Conservation (phyloP, 1,284 basidiomycete genomes). For the Ganoderma leucocontextum region DNA sequence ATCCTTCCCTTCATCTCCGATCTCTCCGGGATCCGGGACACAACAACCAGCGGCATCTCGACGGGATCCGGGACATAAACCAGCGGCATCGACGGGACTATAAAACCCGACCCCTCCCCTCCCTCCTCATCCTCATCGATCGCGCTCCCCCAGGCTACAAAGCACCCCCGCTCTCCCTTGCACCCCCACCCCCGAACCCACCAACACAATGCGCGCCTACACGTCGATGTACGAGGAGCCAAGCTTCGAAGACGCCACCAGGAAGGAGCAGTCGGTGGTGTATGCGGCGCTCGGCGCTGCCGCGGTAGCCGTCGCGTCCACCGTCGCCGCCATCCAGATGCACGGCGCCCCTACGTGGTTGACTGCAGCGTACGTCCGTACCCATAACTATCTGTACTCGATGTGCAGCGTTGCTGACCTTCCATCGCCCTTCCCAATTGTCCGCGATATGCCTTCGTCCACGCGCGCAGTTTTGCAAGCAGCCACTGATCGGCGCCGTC, state of each 20-base stretch:
- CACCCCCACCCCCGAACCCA: not conserved
- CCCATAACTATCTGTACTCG: not conserved
- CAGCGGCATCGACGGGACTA: slow-evolving; percentile 18
- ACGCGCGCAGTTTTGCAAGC: slow-evolving; percentile 27
- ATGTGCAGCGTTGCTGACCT: slow-evolving; percentile 11
- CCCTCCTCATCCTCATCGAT: slow-evolving; percentile 1
- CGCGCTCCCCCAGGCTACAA: not conserved
- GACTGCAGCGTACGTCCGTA: slow-evolving; percentile 35
- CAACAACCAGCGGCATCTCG: slow-evolving; percentile 16
- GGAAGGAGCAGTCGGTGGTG: slow-evolving; percentile 30
- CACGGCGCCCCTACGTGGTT: slow-evolving; percentile 28
- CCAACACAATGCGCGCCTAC: slow-evolving; percentile 29
- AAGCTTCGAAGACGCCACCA: slow-evolving; percentile 28
- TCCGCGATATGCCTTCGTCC: not conserved
- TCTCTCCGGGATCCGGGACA: slow-evolving; percentile 12
- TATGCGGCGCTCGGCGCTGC: slow-evolving; percentile 29
- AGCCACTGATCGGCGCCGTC: slow-evolving; percentile 22
- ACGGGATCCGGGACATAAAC: slow-evolving; percentile 9
- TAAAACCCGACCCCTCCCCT: slow-evolving; percentile 15
- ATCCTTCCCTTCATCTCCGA: slow-evolving; percentile 13
- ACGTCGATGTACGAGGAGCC: slow-evolving; percentile 32
- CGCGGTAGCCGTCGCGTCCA: slow-evolving; percentile 33
- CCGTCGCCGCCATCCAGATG: slow-evolving; percentile 31
- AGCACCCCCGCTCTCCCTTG: not conserved
- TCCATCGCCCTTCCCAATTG: not conserved